These are phyloP conservation scores for Penicillium sp. DNA, from an alignment of 2,329 filamentous ascomycete species.

Conservation along the genomic window DNA sequence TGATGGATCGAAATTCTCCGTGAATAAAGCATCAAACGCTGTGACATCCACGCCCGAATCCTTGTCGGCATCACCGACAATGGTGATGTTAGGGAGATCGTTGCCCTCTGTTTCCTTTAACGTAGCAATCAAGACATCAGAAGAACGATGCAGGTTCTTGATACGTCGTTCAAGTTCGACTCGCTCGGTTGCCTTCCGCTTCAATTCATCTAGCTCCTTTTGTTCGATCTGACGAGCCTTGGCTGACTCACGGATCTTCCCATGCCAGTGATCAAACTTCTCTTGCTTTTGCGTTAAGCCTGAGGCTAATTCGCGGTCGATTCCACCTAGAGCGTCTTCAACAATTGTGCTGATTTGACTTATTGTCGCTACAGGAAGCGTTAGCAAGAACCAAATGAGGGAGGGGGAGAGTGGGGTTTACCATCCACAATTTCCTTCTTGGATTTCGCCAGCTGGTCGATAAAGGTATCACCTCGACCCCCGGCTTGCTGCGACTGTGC, in stretches of 20 bases:
- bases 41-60: slow-evolving; percentile 37
- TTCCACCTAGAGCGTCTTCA: slow-evolving; percentile 75
- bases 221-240: slow-evolving; percentile 75
- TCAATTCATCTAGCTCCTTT: slow-evolving; percentile 69
- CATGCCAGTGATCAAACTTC: slow-evolving; percentile 77
- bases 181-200: slow-evolving; percentile 62
- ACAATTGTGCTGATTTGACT: slow-evolving; percentile 60
- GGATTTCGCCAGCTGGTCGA: slow-evolving; percentile 45
- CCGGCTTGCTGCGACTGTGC: slow-evolving; percentile 48
- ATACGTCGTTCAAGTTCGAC: slow-evolving; percentile 69
- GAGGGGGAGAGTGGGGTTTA: slow-evolving; percentile 22
- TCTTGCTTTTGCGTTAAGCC: slow-evolving; percentile 83
- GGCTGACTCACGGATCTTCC: slow-evolving; percentile 76
- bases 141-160: slow-evolving; percentile 71
- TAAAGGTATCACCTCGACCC: slow-evolving; percentile 44
- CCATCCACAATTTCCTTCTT: slow-evolving; percentile 48
- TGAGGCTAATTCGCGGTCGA: slow-evolving; percentile 73
- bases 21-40: slow-evolving; percentile 38
- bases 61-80: slow-evolving; percentile 51
- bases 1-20: slow-evolving; percentile 42
- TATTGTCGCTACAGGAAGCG: slow-evolving; percentile 34
- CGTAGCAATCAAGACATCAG: slow-evolving; percentile 65
- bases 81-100: slow-evolving; percentile 46
- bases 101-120: slow-evolving; percentile 51
- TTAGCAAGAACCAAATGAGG: slow-evolving; percentile 33